Conservation (phyloP, 345 rosid species). For the Citrus unshiu region DNA sequence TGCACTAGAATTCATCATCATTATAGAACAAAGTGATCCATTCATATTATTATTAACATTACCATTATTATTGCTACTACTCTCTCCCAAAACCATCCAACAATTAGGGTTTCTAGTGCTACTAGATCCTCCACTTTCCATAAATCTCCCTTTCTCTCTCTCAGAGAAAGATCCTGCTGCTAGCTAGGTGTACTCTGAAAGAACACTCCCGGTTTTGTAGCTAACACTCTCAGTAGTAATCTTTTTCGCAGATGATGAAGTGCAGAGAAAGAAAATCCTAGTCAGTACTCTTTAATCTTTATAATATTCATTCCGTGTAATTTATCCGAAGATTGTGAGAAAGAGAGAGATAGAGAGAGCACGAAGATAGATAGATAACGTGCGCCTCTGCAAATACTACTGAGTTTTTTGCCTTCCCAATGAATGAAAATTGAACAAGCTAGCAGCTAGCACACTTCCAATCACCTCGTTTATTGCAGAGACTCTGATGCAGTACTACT, state of each 20-base stretch:
- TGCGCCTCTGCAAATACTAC: slow-evolving; percentile 11
- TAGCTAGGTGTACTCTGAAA: neutral
- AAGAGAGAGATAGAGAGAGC: neutral
- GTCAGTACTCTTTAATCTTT: slow-evolving; percentile 1
- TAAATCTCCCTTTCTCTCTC: neutral
- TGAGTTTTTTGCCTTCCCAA: slow-evolving; percentile 24
- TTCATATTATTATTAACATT: neutral
- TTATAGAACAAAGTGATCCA: slow-evolving; percentile 18
- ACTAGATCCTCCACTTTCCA: slow-evolving; percentile 28
- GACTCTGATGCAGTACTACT: slow-evolving; percentile 12
- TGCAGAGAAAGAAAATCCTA: slow-evolving; percentile 13
- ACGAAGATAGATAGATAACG: neutral
- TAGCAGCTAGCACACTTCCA: neutral
- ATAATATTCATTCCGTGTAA: neutral
- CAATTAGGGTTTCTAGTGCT: slow-evolving; percentile 15
- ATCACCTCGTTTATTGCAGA: slow-evolving; percentile 9
- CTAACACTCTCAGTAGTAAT: slow-evolving; percentile 20
- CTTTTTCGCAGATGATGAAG: slow-evolving; percentile 6
- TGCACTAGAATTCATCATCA: slow-evolving; percentile 17
- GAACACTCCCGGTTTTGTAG: slow-evolving; percentile 35
- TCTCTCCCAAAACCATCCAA: slow-evolving; percentile 32
- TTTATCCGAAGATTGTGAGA: neutral
- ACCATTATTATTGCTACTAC: neutral
- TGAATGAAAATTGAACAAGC: neutral
- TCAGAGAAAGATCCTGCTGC: too few relatives aligned